Evolutionary conservation across 257 asterid species (phyloP).

Genomic region (Solanum appendiculatum): DNA sequence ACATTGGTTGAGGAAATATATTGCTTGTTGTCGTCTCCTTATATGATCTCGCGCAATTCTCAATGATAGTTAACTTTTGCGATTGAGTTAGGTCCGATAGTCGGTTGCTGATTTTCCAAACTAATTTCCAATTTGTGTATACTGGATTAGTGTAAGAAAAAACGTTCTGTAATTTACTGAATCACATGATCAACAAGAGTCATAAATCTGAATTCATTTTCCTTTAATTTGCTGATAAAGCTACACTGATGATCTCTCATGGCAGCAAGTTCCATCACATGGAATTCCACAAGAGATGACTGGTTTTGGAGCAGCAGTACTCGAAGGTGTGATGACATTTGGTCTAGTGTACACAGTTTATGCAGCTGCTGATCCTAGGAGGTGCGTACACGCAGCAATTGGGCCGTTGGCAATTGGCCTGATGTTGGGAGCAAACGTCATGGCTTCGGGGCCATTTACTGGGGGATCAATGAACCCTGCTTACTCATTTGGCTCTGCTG

Average conservation of each 20-base stretch:
- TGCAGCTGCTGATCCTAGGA: constrained; percentile 49
- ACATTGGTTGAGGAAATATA: neutral
- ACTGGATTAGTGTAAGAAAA: neutral
- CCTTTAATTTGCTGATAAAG: neutral
- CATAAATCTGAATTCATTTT: neutral
- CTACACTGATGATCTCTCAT: neutral
- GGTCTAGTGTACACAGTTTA: constrained; percentile 60
- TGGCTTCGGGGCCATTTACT: constrained; percentile 71
- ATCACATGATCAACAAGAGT: neutral
- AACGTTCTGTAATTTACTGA: neutral
- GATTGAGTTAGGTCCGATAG: neutral
- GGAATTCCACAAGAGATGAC: constrained; percentile 69
- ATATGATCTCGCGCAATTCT: neutral
- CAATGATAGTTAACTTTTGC: neutral
- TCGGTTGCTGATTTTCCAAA: neutral
- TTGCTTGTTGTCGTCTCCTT: neutral
- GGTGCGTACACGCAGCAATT: constrained; percentile 35
- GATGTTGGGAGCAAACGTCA: constrained; percentile 60
- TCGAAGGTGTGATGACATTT: constrained; percentile 76
- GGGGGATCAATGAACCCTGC: constrained; percentile 96
- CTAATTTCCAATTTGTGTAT: neutral
- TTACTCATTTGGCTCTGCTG: constrained; percentile 53
- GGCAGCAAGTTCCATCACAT: constrained; percentile 42
- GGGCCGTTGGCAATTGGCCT: constrained; percentile 72
- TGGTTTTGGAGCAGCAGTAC: constrained; percentile 68